phyloP scores from a whole-genome alignment of 371 early-diverging fungal species.

The Mortierella sp. region DNA sequence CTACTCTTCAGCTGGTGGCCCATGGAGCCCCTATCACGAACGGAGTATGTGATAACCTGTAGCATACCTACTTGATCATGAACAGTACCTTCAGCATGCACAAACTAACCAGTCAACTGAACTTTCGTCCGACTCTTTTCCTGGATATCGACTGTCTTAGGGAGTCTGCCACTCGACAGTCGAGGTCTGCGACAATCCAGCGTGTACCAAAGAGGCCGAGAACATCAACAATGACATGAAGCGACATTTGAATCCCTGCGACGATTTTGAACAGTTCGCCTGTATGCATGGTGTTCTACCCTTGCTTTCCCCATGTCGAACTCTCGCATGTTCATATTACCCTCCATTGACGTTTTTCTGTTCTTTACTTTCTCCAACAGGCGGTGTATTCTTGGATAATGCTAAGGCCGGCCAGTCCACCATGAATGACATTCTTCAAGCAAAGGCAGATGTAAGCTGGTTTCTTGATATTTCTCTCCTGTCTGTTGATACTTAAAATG shows the following conservation, averaged over 20 bases:
- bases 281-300: background rate
- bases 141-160: background rate
- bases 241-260: background rate
- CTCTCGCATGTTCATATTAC: too few species aligned
- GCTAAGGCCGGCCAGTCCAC: background rate
- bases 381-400: slow-evolving; percentile 10
- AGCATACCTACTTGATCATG: background rate
- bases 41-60: background rate
- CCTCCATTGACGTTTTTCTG: too few species aligned
- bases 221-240: background rate
- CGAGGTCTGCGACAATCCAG: slow-evolving; percentile 11
- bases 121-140: background rate
- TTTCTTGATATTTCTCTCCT: background rate
- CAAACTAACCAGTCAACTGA: too few species aligned
- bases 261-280: background rate
- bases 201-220: background rate
- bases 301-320: background rate
- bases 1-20: slow-evolving; percentile 2
- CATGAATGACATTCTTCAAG: background rate
- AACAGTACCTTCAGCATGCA: too few species aligned
- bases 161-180: background rate
- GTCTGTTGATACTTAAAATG: too few species aligned
- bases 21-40: slow-evolving; percentile 1
- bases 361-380: too few species aligned
- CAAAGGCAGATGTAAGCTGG: background rate